A percentile compares a stretch with the other conserved stretches of the same genome.
These are phyloP conservation scores for Acephala macrosclerotiorum DNA, from an alignment of 2,329 filamentous ascomycete genomes.

Conservation along the genomic window DNA sequence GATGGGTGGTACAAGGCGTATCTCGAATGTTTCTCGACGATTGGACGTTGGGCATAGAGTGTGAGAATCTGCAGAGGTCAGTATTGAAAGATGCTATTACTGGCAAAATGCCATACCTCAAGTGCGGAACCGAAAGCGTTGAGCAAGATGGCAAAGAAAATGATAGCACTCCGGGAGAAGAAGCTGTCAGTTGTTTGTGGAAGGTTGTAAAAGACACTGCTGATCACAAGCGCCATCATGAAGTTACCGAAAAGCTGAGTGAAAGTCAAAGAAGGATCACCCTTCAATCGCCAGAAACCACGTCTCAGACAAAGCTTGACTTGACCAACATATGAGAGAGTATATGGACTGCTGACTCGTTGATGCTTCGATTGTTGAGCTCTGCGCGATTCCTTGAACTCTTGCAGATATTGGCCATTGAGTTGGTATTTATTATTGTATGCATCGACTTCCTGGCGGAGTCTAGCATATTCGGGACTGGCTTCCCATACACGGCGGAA, in stretches of 20 bases:
- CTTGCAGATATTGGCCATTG: constrained; percentile 53
- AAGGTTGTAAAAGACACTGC: constrained; percentile 68
- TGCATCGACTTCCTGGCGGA: constrained; percentile 47
- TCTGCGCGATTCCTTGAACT: constrained; percentile 51
- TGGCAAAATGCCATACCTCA: constrained; percentile 49
- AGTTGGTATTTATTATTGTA: constrained; percentile 44
- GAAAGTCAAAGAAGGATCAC: constrained; percentile 75
- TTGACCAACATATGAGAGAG: constrained; percentile 79
- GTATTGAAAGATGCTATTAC: background rate
- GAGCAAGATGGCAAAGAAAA: constrained; percentile 73
- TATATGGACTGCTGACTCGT: constrained; percentile 65
- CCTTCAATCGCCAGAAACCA: constrained; percentile 78
- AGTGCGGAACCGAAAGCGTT: constrained; percentile 68
- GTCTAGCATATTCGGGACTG: constrained; percentile 52
- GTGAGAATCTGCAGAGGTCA: constrained; percentile 63
- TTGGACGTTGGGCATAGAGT: constrained; percentile 85
- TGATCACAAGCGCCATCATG: constrained; percentile 67
- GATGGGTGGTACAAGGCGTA: constrained; percentile 93
- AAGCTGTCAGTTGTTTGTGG: constrained; percentile 61
- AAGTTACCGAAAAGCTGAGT: constrained; percentile 45
- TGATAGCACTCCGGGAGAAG: constrained; percentile 65
- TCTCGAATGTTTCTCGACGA: constrained; percentile 87
- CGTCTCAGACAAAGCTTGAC: constrained; percentile 82
- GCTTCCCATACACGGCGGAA: constrained; percentile 64
- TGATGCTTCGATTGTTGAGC: constrained; percentile 36